These are phyloP conservation scores for Aspergillus sp. DNA, from an alignment of 2,329 filamentous ascomycete species.

Conservation along the genomic window DNA sequence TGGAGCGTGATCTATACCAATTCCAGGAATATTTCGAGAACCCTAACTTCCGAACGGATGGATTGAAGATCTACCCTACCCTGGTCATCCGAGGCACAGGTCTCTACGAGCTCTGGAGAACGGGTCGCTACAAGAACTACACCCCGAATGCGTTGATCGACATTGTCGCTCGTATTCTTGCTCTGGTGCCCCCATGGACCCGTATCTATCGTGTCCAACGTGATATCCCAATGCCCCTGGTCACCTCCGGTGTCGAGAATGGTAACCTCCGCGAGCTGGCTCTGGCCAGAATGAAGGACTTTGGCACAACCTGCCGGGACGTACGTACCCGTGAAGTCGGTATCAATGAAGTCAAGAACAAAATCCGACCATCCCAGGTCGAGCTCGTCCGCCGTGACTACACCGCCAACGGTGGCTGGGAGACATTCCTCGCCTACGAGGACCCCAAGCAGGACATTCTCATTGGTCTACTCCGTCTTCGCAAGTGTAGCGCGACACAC, in stretches of 20 bases:
- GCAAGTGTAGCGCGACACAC: constrained; percentile 87
- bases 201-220: constrained; percentile 97
- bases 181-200: constrained; percentile 93
- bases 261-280: constrained; percentile 92
- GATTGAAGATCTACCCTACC: constrained; percentile 96
- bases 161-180: constrained; percentile 91
- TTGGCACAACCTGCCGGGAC: constrained; percentile 93
- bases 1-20: constrained; percentile 95
- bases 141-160: constrained; percentile 96
- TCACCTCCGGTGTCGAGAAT: constrained; percentile 98
- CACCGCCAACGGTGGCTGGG: constrained; percentile 92
- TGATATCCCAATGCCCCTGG: constrained; percentile 98
- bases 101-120: constrained; percentile 95
- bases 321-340: constrained; percentile 95
- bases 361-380: constrained; percentile 92
- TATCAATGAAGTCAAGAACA: constrained; percentile 98
- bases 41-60: constrained; percentile 91
- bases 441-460: constrained; percentile 98
- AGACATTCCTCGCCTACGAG: constrained; percentile 96
- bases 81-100: constrained; percentile 95
- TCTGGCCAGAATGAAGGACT: constrained; percentile 97
- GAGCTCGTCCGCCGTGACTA: constrained; percentile 94
- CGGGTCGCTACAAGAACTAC: constrained; percentile 96
- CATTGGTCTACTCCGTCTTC: constrained; percentile 79
- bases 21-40: constrained; percentile 98